Evolutionary conservation across 2,329 filamentous ascomycete species (phyloP).

Genomic region (Hypoxylon sp.): DNA sequence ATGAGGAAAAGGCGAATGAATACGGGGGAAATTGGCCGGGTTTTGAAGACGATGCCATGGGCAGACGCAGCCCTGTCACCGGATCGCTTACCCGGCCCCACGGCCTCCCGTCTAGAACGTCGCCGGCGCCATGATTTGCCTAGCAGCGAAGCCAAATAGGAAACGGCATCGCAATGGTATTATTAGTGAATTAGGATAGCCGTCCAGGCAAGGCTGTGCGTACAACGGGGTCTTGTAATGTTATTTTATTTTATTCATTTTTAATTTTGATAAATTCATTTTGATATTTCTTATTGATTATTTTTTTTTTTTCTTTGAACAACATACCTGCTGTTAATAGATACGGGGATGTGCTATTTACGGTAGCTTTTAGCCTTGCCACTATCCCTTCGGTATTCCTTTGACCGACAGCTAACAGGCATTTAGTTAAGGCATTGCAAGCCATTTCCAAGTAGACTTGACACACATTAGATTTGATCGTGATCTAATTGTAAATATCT

Average conservation of each 20-base stretch:
- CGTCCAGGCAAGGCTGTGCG: conserved; percentile 20
- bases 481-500: no score
- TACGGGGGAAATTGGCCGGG: conserved; percentile 20
- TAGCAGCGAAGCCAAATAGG: conserved; percentile 11
- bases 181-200: conserved; percentile 21
- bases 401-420: no score
- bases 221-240: conserved; percentile 16
- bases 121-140: conserved; percentile 21
- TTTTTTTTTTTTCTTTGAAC: conserved; percentile 1
- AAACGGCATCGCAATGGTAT: conserved; percentile 16
- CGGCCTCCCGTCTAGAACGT: conserved; percentile 21
- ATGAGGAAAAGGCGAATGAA: conserved; percentile 22
- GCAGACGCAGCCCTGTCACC: conserved; percentile 18
- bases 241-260: conserved; percentile 9
- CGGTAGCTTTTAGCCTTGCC: neutral
- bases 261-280: conserved; percentile 4
- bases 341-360: neutral
- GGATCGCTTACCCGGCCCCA: conserved; percentile 28
- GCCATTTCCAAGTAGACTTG: no score
- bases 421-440: no score
- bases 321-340: conserved; percentile 9
- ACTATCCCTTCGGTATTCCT: neutral
- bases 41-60: conserved; percentile 5
- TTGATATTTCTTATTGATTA: conserved; percentile 7
- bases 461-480: no score